Evolutionary conservation across 164 flowering plant genomes (phyloP).

Genomic region (Stephania cephalantha): DNA sequence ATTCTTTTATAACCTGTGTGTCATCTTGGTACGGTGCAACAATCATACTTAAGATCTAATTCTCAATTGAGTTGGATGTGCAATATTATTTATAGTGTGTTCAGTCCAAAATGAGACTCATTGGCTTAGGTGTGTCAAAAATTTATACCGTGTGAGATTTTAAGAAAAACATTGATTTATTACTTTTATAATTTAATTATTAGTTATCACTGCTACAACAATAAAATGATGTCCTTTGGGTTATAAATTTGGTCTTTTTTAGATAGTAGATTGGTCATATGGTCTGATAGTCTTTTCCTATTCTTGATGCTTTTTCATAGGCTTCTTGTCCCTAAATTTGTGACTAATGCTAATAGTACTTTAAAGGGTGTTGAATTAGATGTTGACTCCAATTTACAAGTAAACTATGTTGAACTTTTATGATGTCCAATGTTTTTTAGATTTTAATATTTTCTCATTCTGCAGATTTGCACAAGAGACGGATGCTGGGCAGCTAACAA

Average conservation of each 20-base stretch:
- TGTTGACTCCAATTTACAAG: not conserved
- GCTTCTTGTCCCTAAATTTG: not conserved
- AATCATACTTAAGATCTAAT: not conserved
- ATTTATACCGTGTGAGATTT: not conserved
- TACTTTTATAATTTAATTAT: not conserved
- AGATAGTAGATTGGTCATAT: not conserved
- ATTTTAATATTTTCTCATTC: slow-evolving; percentile 1
- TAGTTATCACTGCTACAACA: not conserved
- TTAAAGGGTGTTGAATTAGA: not conserved
- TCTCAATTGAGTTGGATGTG: not conserved
- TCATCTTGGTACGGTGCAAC: not conserved
- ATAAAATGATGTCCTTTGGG: not conserved
- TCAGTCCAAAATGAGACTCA: not conserved
- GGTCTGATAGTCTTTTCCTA: not conserved
- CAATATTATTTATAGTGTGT: not conserved
- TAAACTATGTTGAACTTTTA: not conserved
- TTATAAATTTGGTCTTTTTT: not conserved
- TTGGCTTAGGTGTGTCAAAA: not conserved
- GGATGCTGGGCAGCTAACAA: slow-evolving; percentile 88
- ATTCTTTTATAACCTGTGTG: slow-evolving; percentile 8
- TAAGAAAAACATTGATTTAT: not conserved
- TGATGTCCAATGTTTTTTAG: not conserved
- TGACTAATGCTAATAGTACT: not conserved
- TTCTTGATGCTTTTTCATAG: not conserved
- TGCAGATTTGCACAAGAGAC: slow-evolving; percentile 86